Evolutionary conservation across 2,329 filamentous ascomycete species (phyloP).

Genomic region (Neofusicoccum umdonicola): DNA sequence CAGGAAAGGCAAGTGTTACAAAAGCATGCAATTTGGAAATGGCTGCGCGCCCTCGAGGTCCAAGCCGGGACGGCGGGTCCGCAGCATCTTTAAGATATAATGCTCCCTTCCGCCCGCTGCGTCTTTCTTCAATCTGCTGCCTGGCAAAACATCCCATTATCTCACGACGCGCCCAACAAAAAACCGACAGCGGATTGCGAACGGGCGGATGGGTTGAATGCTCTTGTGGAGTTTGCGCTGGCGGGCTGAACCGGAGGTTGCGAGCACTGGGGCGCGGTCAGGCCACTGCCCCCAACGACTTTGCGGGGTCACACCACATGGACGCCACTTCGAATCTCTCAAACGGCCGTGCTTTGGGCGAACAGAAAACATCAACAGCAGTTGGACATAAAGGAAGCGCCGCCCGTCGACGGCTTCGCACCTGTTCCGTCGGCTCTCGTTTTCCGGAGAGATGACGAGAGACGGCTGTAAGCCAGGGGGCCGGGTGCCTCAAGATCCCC

Average conservation of each 20-base stretch:
- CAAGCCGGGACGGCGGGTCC: neutral
- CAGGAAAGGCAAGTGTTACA: neutral
- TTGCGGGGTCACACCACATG: conserved; percentile 9
- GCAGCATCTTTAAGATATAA: neutral
- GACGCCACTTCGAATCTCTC: neutral
- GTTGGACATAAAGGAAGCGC: too few species aligned
- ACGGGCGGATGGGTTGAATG: neutral
- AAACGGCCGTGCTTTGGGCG: neutral
- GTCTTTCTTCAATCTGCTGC: neutral
- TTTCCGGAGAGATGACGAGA: neutral
- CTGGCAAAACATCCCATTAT: neutral
- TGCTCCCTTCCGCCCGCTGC: neutral
- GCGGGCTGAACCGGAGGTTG: neutral
- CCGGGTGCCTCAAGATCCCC: too few species aligned
- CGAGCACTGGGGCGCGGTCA: conserved; percentile 1
- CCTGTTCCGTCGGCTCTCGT: neutral
- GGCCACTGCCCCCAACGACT: conserved; percentile 11
- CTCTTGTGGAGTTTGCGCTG: neutral
- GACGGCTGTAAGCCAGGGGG: neutral
- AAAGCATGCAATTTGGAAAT: neutral
- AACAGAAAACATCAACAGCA: neutral
- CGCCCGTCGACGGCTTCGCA: too few species aligned
- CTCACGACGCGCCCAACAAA: conserved; percentile 12
- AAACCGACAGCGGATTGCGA: neutral
- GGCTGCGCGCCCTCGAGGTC: neutral